A percentile compares a stretch with the other conserved stretches of the same genome.
These are phyloP conservation scores for Xerocomellus amylosporus DNA, from an alignment of 768 basidiomycete genomes.

Conservation along the genomic window DNA sequence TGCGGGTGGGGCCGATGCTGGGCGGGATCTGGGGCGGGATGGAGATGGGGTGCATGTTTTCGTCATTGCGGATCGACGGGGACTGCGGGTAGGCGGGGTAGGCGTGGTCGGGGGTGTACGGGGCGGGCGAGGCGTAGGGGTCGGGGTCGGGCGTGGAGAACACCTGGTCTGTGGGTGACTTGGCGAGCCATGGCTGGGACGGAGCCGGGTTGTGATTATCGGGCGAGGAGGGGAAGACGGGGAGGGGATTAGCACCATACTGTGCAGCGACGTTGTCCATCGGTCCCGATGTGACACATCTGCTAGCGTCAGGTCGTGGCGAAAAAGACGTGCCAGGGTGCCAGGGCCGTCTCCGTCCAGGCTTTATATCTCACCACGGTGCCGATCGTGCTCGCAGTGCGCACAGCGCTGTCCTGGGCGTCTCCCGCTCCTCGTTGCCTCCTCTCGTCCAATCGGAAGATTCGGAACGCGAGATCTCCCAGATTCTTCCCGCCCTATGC, in stretches of 20 bases:
- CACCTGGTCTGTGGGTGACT: constrained; percentile 25
- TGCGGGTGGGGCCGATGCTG: constrained; percentile 53
- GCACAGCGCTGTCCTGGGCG: constrained; percentile 11
- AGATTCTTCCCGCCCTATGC: constrained; percentile 16
- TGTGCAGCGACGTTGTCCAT: constrained; percentile 37
- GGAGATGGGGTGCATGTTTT: constrained; percentile 23
- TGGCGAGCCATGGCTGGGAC: constrained; percentile 9
- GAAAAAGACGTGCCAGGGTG: constrained; percentile 29
- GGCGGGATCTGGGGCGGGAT: constrained; percentile 35
- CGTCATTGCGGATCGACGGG: constrained; percentile 28
- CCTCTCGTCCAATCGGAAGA: constrained; percentile 9
- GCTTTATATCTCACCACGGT: constrained; percentile 30
- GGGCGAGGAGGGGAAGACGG: constrained; percentile 32
- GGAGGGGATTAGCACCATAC: constrained; percentile 27
- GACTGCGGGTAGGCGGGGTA: constrained; percentile 31
- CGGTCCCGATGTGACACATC: constrained; percentile 36
- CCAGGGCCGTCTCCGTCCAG: constrained; percentile 23
- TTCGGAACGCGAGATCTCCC: constrained; percentile 11
- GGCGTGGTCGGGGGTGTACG: constrained; percentile 28
- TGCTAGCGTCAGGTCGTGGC: constrained; percentile 31
- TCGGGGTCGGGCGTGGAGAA: constrained; percentile 40
- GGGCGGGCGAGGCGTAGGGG: constrained; percentile 28
- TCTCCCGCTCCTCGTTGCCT: constrained; percentile 19
- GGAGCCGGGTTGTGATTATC: constrained; percentile 26
- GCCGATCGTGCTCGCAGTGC: constrained; percentile 18